Evolutionary conservation across 805 yeast species (phyloP).

Genomic region (Candida sonorensis): DNA sequence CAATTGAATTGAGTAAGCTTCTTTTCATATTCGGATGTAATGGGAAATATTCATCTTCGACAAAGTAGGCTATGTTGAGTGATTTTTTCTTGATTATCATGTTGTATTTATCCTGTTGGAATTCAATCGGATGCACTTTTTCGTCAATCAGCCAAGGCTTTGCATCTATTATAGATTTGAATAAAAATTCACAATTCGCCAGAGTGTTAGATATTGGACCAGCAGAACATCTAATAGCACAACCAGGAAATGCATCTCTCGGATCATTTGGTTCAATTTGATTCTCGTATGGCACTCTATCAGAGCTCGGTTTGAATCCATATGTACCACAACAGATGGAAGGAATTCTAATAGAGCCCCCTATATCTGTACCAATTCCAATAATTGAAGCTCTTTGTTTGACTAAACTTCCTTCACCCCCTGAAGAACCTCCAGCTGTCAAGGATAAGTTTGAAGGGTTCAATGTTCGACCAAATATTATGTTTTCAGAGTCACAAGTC

Average conservation of each 20-base stretch:
- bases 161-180: slow-evolving; percentile 24
- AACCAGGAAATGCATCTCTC: slow-evolving; percentile 28
- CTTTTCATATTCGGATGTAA: slow-evolving; percentile 51
- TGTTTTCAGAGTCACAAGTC: slow-evolving; percentile 33
- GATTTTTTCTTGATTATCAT: slow-evolving; percentile 16
- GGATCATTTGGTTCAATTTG: slow-evolving; percentile 19
- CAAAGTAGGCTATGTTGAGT: slow-evolving; percentile 43
- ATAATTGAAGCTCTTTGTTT: slow-evolving; percentile 26
- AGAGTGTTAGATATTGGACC: slow-evolving; percentile 28
- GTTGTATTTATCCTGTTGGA: slow-evolving; percentile 25
- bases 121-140: slow-evolving; percentile 35
- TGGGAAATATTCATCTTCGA: slow-evolving; percentile 46
- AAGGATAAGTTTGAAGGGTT: slow-evolving; percentile 32
- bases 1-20: slow-evolving; percentile 28
- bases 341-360: slow-evolving; percentile 33
- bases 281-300: slow-evolving; percentile 30
- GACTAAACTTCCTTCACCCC: slow-evolving; percentile 37
- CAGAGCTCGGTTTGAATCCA: slow-evolving; percentile 28
- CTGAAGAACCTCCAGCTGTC: slow-evolving; percentile 38
- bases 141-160: slow-evolving; percentile 41
- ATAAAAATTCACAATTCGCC: slow-evolving; percentile 44
- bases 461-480: slow-evolving; percentile 27
- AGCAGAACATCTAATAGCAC: slow-evolving; percentile 26
- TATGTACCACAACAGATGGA: slow-evolving; percentile 26
- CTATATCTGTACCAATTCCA: slow-evolving; percentile 35